Base-by-base conservation (phyloP, 1,139 yeast genomes). In the Pichia sp. region DNA sequence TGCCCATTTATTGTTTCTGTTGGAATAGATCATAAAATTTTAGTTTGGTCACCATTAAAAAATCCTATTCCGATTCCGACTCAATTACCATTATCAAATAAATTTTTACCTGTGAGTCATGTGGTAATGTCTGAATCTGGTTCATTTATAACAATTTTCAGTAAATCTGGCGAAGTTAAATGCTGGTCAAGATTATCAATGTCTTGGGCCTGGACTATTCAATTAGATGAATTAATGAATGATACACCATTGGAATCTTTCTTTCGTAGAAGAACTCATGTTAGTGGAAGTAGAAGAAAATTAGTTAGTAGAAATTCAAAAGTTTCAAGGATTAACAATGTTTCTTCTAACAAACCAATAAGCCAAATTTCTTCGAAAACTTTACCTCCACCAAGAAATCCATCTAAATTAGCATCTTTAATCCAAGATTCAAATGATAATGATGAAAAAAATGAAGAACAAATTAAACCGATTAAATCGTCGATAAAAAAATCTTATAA, bases 31-130 rank as follows among this genome's bases (percentile, higher is more conserved):
- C 89, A 82, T 55, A 77, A 72, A 48, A 70, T 86, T 2, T 63
- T 78, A 33, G 76, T 85, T 10, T 86, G 95, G 95, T 79, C 87
- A 1, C 94, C 92, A 2, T 63, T 80, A 42, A 64, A 70, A 3
- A 58, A 58, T 20, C 85, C 66, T 51, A 66, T 57, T 55, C 80
- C 69, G 48, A 67, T 47, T 42, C 82, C 68, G 50, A 75, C 64
- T 45, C 71, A 53, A 45, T 66, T 68, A 26, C 76, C 74, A 12
- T 57, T 65, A 33, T 59, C 65, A 1, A 63, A 68, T 3, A 74
- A 75, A 35, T 67, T 79, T 40, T 80, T 92, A 86, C 95, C 95
- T 0, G 70, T 86, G 0, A 73, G 80, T 23, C 76, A 75, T 50
- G 68, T 80, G 12, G 74, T 74, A 27, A 67, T 85, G 51, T 78